phyloP scores from a whole-genome alignment of 441 rosid genomes.

The Theobroma grandiflorum region DNA sequence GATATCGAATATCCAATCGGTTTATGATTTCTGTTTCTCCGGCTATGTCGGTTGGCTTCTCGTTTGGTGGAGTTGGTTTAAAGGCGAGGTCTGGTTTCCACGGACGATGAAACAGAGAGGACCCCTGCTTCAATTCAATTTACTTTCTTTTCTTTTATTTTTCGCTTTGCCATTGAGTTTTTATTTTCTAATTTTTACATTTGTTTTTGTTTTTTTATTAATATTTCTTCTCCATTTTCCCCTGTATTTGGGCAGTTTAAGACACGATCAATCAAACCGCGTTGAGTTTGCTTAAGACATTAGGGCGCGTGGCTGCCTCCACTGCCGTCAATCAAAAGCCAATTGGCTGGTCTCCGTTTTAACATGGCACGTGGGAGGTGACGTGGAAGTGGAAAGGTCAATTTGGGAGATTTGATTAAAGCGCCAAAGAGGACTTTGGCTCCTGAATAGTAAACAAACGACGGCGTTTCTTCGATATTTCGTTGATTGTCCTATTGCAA shows the following conservation, averaged over 20 bases:
- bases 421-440: conserved; percentile 23
- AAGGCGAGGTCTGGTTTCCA: conserved; percentile 15
- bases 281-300: background rate
- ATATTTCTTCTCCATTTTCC: background rate
- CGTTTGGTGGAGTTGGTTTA: conserved; percentile 17
- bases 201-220: background rate
- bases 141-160: background rate
- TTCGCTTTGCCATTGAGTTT: background rate
- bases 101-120: conserved; percentile 42
- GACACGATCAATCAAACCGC: conserved; percentile 22
- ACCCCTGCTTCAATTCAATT: conserved; percentile 23
- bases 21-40: background rate
- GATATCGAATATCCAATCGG: background rate
- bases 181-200: background rate
- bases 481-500: background rate
- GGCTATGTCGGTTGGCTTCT: background rate
- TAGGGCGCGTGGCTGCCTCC: background rate
- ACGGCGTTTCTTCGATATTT: conserved; percentile 20
- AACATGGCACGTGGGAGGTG: background rate
- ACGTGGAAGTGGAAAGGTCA: conserved; percentile 2
- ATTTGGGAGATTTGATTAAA: background rate
- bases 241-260: background rate
- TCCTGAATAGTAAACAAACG: background rate
- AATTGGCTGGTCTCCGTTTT: background rate
- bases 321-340: background rate